Evolutionary conservation across 108 stramenopile genomes (phyloP), one percentile per base, ranked within the genome.

Genomic region (Skeletonema marinoi): DNA sequence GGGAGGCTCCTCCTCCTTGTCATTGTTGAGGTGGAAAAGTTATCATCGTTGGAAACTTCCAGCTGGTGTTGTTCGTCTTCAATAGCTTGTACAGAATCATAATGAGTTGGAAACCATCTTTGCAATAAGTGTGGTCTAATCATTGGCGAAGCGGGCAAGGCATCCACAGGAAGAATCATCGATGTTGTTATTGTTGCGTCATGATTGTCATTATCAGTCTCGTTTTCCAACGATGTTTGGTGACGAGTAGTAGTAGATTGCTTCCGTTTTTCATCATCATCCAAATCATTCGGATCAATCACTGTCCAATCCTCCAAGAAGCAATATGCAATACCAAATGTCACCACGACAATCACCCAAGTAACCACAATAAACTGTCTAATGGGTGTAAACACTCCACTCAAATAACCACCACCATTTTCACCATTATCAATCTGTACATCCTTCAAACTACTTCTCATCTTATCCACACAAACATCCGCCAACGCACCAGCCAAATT

Each of bases 301-400:
- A 83, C 78, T 16, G 77, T 78, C 71, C 60, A 64, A 56, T 83
- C 82, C 39, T 74, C 66, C 6, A 83, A 70, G 11, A 67, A 66
- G 65, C 21, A 42, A 31, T 59, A 74, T 0, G 77, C 82, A 48
- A 83, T 41, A 36, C 56, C 31, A 35, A 70, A 78, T n/a, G 71
- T 77, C 25, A 68, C 13, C 21, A 78, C 0, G 11, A 82, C 35
- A 10, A 73, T 35, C 60, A 71, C 10, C 77, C 77, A 78, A 0
- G 81, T 82, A n/a, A 77, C 19, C 39, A 78, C 66, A 31, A 82
- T 60, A 51, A 82, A 82, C 33, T 77, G 75, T 13, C 81, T 62
- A 7, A 73, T 66, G 25, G 75, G 75, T 21, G 81, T 82, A 63
- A 41, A 82, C 21, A 77, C 69, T 35, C 61, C 76, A 32, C 70